A percentile compares a stretch with the other conserved stretches of the same genome.
These are phyloP conservation scores for Avena atlantica DNA, from an alignment of 176 grass and related monocot species.

Conservation along the genomic window DNA sequence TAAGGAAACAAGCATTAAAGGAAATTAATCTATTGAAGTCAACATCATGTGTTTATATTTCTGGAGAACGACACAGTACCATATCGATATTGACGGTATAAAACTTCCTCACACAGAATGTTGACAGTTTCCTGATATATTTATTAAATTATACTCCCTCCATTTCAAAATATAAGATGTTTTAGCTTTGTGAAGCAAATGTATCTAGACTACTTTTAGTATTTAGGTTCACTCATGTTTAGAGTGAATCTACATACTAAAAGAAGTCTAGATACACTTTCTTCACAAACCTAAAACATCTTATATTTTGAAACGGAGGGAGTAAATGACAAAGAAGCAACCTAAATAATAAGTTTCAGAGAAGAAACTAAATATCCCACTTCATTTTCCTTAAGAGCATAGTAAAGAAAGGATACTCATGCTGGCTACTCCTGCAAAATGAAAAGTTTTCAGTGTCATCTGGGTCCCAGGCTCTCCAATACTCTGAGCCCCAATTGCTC, in stretches of 20 bases:
- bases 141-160: neutral
- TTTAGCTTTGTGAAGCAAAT: too few relatives aligned
- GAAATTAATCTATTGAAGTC: conserved; percentile 6
- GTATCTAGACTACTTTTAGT: too few relatives aligned
- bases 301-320: too few relatives aligned
- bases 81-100: conserved; percentile 15
- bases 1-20: conserved; percentile 50
- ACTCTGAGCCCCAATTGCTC: conserved; percentile 97
- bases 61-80: neutral
- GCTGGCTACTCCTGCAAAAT: conserved; percentile 99
- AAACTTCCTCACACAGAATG: neutral
- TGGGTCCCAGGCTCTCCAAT: conserved; percentile 98
- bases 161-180: too few relatives aligned
- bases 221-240: too few relatives aligned
- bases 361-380: conserved; percentile 1
- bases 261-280: too few relatives aligned
- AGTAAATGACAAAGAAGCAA: neutral
- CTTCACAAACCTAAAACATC: too few relatives aligned
- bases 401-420: conserved; percentile 85
- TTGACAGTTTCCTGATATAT: conserved; percentile 35
- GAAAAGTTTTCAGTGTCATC: conserved; percentile 98
- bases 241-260: too few relatives aligned
- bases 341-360: conserved; percentile 8
- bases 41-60: conserved; percentile 14
- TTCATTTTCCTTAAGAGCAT: conserved; percentile 31